Conservation (phyloP, 108 stramenopile genomes). For the Skeletonema costatum region DNA sequence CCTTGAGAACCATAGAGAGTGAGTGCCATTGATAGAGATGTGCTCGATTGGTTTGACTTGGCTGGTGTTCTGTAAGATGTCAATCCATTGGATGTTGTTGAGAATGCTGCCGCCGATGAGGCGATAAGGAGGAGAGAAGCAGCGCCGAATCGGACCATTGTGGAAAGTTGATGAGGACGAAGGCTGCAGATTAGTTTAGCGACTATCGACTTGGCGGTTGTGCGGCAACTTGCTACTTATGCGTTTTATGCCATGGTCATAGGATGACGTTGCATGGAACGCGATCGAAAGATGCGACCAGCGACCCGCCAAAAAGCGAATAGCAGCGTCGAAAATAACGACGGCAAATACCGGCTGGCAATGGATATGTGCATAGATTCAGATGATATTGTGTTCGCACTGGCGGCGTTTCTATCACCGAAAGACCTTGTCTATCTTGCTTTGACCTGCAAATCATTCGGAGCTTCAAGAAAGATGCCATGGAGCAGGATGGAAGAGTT, state of each 20-base stretch:
- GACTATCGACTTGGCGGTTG: no score
- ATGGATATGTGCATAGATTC: not conserved
- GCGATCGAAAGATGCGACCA: no score
- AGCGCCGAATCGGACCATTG: not conserved
- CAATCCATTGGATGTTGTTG: not conserved
- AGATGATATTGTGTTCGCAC: constrained; percentile 1
- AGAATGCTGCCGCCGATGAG: constrained; percentile 17
- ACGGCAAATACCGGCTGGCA: no score
- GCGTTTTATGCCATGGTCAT: no score
- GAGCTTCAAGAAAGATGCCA: not conserved
- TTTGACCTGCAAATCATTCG: constrained; percentile 4
- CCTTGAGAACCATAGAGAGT: constrained; percentile 59
- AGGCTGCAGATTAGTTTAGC: no score
- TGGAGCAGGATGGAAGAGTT: constrained; percentile 7
- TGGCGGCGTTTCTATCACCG: not conserved
- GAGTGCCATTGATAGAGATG: constrained; percentile 44
- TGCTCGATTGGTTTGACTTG: constrained; percentile 3
- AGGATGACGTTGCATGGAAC: no score
- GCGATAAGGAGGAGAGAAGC: constrained; percentile 5
- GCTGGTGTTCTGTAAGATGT: not conserved
- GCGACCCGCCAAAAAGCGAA: no score
- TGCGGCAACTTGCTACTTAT: no score
- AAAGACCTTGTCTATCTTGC: constrained; percentile 9
- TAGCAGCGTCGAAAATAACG: no score
- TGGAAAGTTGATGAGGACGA: not conserved